These are phyloP conservation scores for Ilex asprella DNA, from an alignment of 257 asterid genomes.

Conservation along the genomic window DNA sequence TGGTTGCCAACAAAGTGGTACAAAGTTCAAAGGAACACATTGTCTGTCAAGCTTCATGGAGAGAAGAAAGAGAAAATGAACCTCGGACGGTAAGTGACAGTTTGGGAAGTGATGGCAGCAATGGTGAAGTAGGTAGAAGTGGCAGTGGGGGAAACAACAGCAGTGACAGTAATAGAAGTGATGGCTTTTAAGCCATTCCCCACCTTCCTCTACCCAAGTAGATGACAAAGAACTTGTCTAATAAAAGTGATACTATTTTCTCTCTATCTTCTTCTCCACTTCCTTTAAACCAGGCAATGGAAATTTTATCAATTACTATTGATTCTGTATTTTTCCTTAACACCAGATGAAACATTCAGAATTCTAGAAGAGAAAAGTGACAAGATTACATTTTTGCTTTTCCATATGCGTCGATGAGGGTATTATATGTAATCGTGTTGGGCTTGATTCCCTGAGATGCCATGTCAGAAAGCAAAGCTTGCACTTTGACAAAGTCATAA, in stretches of 20 bases:
- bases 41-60: too few relatives aligned
- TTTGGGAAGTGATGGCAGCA: not conserved
- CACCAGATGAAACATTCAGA: constrained; percentile 9
- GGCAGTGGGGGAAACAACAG: not conserved
- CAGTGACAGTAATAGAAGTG: too few relatives aligned
- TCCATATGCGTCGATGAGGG: constrained; percentile 90
- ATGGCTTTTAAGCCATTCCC: too few relatives aligned
- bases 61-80: not conserved
- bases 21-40: not conserved
- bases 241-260: too few relatives aligned
- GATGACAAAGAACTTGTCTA: too few relatives aligned
- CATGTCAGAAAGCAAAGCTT: constrained; percentile 66
- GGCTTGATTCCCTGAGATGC: constrained; percentile 56
- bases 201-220: not conserved
- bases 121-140: not conserved
- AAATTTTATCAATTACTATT: not conserved
- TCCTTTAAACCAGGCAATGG: not conserved
- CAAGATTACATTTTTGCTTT: constrained; percentile 66
- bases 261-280: not conserved
- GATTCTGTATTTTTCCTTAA: not conserved
- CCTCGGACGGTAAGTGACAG: not conserved
- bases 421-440: constrained; percentile 78
- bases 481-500: constrained; percentile 48
- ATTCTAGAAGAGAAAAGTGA: constrained; percentile 7
- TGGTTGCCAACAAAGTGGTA: not conserved